Evolutionary conservation across 495 filamentous ascomycete species (phyloP).

Genomic region (Trichoderma gamsii): DNA sequence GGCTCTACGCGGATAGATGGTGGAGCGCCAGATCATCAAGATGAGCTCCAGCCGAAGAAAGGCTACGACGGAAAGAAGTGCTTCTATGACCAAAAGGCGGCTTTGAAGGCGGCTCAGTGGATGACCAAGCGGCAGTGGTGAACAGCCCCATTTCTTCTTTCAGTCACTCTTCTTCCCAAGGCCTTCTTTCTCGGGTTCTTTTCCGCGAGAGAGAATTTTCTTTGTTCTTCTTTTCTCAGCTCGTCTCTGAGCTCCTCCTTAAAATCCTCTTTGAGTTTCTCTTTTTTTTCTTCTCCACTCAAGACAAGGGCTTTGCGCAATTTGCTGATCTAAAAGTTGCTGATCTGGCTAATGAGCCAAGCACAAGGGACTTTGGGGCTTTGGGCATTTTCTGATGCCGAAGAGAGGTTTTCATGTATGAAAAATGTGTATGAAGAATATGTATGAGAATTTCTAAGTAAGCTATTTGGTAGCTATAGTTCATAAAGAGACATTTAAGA

Average conservation of each 20-base stretch:
- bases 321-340: not conserved
- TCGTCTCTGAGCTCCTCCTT: no score
- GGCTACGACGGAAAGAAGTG: not conserved
- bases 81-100: not conserved
- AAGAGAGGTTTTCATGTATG: not conserved
- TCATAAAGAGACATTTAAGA: not conserved
- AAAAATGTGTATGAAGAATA: not conserved
- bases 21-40: conserved; percentile 8
- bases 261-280: no score
- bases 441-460: not conserved
- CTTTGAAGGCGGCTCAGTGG: not conserved
- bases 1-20: not conserved
- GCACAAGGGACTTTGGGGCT: not conserved
- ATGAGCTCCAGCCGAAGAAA: not conserved
- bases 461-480: not conserved
- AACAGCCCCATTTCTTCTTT: not conserved
- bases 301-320: not conserved
- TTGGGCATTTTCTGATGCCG: not conserved
- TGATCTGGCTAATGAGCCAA: not conserved
- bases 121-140: not conserved
- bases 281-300: no score
- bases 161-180: not conserved
- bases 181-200: not conserved
- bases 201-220: not conserved
- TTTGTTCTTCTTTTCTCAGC: not conserved